Base-by-base conservation (phyloP, 768 basidiomycete genomes). In the Trametes meyenii region DNA sequence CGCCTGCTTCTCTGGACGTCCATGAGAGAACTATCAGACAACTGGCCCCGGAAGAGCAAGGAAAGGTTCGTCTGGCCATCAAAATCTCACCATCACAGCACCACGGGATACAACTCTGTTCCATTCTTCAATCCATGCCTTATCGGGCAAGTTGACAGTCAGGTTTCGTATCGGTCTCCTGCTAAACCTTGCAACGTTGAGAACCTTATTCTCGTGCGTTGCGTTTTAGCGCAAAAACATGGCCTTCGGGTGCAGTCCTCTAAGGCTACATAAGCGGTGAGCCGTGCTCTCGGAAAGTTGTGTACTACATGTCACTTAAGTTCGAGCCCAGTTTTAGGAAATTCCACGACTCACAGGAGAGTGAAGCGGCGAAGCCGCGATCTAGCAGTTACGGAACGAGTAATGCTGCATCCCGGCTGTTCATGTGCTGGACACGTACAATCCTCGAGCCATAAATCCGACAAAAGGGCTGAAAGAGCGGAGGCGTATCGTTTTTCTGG, bases 101-200 rank as follows among this genome's bases (percentile, higher is more conserved):
- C 60, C 53, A 61, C 54, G 53, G 60, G 60, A 61, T 50, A 42
- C 52, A 40, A 54, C 46, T 49, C 45, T 60, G 59, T 60, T 55
- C 60, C 60, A 55, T 61, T 61, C 53, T 53, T 61, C 60, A 43
- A 26, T 24, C 53, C 53, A 55, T 49, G 35, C 52, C 51, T 48
- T 35, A 33, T 58, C 24, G 26, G 49, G 57, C 14, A 58, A 50
- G 50, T 43, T 42, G 49, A 43, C 26, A 44, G 26, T 42, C 49
- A 43, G 57, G 40, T 44, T 17, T 16, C 11, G 51, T 24, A 24
- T 40, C 51, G 19, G 21, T 14, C 21, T 2, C 19, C 51, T 6
- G 36, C 51, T 14, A 23, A 42, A 3, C n/a, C 4, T 38, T 52
- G 33, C 1, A 8, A 40, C 19, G 21, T 5, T 21, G 36, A 2